Percentiles rank a stretch among this genome's conserved stretches.
Evolutionary conservation across 768 basidiomycete genomes (phyloP).

Genomic region (Tricholoma furcatifolium): DNA sequence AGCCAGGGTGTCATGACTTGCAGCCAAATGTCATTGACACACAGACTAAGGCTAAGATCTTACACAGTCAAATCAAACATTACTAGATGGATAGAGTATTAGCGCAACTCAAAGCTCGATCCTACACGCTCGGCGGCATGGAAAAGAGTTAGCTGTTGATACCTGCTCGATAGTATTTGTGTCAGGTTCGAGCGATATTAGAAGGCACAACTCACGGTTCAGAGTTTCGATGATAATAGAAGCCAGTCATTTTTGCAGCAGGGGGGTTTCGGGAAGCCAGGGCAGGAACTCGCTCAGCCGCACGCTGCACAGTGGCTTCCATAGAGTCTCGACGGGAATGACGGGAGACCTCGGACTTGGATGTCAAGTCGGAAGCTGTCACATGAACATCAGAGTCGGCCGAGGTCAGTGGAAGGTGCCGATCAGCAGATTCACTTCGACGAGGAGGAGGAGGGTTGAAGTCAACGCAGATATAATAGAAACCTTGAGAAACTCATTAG

Average conservation of each 20-base stretch:
- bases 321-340: slow-evolving; percentile 41
- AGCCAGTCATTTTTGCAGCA: slow-evolving; percentile 81
- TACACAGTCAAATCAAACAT: slow-evolving; percentile 12
- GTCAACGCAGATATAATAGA: slow-evolving; percentile 95
- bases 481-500: slow-evolving; percentile 48
- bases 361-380: slow-evolving; percentile 26
- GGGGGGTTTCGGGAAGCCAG: slow-evolving; percentile 47
- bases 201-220: slow-evolving; percentile 66
- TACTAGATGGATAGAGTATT: slow-evolving; percentile 23
- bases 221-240: slow-evolving; percentile 92
- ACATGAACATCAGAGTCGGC: slow-evolving; percentile 14
- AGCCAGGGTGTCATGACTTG: slow-evolving; percentile 3
- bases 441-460: slow-evolving; percentile 65
- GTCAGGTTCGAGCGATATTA: slow-evolving; percentile 3
- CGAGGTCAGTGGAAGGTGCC: too few relatives aligned
- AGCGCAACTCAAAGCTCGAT: slow-evolving; percentile 88
- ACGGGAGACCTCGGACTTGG: slow-evolving; percentile 34
- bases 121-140: slow-evolving; percentile 75
- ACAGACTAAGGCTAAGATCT: slow-evolving; percentile 12
- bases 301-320: slow-evolving; percentile 38
- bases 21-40: neutral
- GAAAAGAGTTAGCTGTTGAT: slow-evolving; percentile 83
- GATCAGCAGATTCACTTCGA: slow-evolving; percentile 6
- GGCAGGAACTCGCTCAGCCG: slow-evolving; percentile 43
- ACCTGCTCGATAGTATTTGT: slow-evolving; percentile 35